Percentiles rank a stretch among this genome's conserved stretches.
phyloP scores from a whole-genome alignment of 441 rosid species.

The California macrophylla region DNA sequence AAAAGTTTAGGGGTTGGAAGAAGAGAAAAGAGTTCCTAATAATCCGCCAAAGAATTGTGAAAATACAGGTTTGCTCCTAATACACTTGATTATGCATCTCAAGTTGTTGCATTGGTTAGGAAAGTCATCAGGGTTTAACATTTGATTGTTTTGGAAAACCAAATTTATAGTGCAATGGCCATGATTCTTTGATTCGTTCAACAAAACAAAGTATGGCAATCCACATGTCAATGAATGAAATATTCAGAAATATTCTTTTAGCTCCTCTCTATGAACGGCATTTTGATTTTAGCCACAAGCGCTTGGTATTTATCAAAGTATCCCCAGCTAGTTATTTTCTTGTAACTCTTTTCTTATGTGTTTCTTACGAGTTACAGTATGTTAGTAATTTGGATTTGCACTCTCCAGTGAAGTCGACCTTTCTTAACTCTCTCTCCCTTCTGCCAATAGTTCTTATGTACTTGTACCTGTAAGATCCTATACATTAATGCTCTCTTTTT shows the following conservation, averaged over 20 bases:
- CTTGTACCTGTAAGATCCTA: neutral
- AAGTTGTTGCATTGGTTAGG: neutral
- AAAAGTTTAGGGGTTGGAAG: slow-evolving; percentile 77
- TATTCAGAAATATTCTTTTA: neutral
- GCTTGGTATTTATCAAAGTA: neutral
- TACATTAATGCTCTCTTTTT: neutral
- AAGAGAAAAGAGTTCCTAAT: slow-evolving; percentile 64
- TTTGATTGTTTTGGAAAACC: slow-evolving; percentile 2
- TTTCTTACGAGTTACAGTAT: neutral
- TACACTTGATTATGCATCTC: neutral
- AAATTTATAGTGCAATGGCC: neutral
- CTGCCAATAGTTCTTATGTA: neutral
- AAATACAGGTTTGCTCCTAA: slow-evolving; percentile 52
- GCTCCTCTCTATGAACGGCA: neutral
- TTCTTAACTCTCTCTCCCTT: neutral
- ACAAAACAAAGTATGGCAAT: neutral
- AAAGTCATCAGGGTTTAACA: neutral
- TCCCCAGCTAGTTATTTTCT: no score
- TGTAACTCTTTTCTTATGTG: neutral
- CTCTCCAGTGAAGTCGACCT: neutral
- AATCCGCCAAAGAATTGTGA: slow-evolving; percentile 62
- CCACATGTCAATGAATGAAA: neutral
- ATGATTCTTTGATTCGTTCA: neutral
- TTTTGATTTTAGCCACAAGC: neutral
- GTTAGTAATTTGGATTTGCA: neutral